phyloP scores from a whole-genome alignment of 1,284 basidiomycete species.

The Ceratobasidium papillatum region DNA sequence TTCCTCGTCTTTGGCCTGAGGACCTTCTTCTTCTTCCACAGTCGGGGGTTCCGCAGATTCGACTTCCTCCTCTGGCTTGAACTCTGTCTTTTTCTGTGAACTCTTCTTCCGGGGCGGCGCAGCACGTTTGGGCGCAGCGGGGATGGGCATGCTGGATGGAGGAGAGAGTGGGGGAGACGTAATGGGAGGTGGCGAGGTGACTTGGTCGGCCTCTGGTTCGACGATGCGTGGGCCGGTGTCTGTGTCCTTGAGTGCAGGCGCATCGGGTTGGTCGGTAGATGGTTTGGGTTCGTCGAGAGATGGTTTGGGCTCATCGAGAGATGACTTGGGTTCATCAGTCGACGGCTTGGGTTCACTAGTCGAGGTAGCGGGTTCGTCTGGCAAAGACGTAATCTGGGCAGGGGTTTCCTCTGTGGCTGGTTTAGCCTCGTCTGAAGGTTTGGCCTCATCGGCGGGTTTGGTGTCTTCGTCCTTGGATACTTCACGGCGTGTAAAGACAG shows the following conservation, averaged over 20 bases:
- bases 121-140: conserved; percentile 44
- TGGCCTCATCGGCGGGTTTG: conserved; percentile 54
- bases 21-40: background rate
- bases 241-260: background rate
- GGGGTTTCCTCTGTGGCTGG: conserved; percentile 32
- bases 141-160: conserved; percentile 42
- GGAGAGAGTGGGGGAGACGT: conserved; percentile 31
- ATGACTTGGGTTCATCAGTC: background rate
- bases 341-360: background rate
- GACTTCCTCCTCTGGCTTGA: conserved; percentile 24
- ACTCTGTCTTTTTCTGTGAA: conserved; percentile 11
- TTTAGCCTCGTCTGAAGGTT: conserved; percentile 40
- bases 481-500: conserved; percentile 28
- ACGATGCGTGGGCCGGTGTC: background rate
- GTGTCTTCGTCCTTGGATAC: conserved; percentile 51
- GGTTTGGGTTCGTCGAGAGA: background rate
- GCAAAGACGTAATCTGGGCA: background rate
- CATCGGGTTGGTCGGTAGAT: background rate
- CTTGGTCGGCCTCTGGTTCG: conserved; percentile 10
- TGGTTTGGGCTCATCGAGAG: background rate
- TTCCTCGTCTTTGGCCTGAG: background rate
- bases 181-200: conserved; percentile 15
- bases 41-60: background rate
- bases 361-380: background rate
- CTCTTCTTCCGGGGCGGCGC: conserved; percentile 45